Evolutionary conservation across 352 stramenopile genomes (phyloP).

Genomic region (Globisporangium cederbergense): DNA sequence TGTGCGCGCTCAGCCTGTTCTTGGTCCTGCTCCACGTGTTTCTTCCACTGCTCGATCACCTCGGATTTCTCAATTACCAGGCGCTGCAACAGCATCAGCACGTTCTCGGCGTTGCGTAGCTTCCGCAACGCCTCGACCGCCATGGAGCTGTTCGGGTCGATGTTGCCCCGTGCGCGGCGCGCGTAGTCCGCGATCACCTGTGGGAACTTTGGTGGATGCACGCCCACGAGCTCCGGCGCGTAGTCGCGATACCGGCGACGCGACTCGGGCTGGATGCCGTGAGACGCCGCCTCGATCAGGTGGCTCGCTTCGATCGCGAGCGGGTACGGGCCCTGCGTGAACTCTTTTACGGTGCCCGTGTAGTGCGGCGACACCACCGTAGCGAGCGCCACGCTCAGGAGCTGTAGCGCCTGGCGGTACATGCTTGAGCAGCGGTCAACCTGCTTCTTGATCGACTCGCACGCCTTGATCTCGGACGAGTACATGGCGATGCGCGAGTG

Average conservation of each 20-base stretch:
- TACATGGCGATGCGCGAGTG: constrained; percentile 71
- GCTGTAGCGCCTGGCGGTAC: constrained; percentile 73
- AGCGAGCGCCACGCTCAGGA: constrained; percentile 68
- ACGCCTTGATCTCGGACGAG: constrained; percentile 76
- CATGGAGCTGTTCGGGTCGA: constrained; percentile 37
- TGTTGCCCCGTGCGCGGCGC: constrained; percentile 31
- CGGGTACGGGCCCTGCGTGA: constrained; percentile 67
- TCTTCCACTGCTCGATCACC: constrained; percentile 75
- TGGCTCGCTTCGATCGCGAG: constrained; percentile 73
- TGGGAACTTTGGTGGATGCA: constrained; percentile 48
- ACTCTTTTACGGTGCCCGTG: constrained; percentile 68
- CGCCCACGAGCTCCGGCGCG: constrained; percentile 41
- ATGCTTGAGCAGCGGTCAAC: constrained; percentile 61
- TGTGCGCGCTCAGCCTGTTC: constrained; percentile 53
- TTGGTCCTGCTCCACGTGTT: constrained; percentile 59
- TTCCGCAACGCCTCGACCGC: constrained; percentile 77
- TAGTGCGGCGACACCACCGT: constrained; percentile 72
- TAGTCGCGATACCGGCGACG: constrained; percentile 67
- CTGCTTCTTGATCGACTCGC: constrained; percentile 71
- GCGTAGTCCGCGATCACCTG: constrained; percentile 45
- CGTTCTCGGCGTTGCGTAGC: constrained; percentile 72
- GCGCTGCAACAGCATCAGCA: constrained; percentile 77
- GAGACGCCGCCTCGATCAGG: constrained; percentile 63
- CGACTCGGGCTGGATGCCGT: constrained; percentile 75
- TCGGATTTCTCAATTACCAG: constrained; percentile 83